Base-by-base conservation (phyloP, 495 filamentous ascomycete species). In the Aspergillus taichungensis region DNA sequence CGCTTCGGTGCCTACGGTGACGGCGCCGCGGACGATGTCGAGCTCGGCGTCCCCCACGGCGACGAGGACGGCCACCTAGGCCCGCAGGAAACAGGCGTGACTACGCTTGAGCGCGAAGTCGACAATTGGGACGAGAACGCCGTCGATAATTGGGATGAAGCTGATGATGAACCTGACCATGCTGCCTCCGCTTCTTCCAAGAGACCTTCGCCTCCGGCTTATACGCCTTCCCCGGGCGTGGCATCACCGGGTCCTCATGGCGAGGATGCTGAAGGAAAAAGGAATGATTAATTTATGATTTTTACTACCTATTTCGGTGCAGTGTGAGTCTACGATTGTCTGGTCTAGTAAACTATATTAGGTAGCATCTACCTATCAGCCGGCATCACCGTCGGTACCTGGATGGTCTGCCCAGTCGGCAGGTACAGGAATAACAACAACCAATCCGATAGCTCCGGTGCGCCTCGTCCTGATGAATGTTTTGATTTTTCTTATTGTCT, bases 101-200 rank as follows among this genome's bases (percentile, higher is more conserved):
- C 57, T 50, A 60, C 50, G n/a, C 63, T 87, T 37, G 85, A 89
- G 47, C 77, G 84, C 32, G 82, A 86, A 60, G 75, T 89, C 10
- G 86, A 88, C 54, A 84, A 84, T 49, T 91, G 85, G 85, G 86
- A 89, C 51, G 85, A 89, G 61, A 85, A 90, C 55, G 78, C 76
- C 0, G 79, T 79, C 13, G 85, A 88, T 57, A 73, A 73, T 9
- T 88, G 83, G 84, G 83, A 87, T 47, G 52, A 78, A 3, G 82
- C 80, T 29, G 80, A 83, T 37, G 66, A 53, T 3, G 51, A 52
- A 8, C 56, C 45, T 30, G 45, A 42, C 6, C 35, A 41, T n/a
- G 37, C 12, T 6, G 49, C 35, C 13, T 42, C 47, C 13, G 37
- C 38, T 6, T 37, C 43, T 28, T 34, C 42, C 5, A 52, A 47